phyloP scores from a whole-genome alignment of 305 asterid species.

The Plantago lanceolata region DNA sequence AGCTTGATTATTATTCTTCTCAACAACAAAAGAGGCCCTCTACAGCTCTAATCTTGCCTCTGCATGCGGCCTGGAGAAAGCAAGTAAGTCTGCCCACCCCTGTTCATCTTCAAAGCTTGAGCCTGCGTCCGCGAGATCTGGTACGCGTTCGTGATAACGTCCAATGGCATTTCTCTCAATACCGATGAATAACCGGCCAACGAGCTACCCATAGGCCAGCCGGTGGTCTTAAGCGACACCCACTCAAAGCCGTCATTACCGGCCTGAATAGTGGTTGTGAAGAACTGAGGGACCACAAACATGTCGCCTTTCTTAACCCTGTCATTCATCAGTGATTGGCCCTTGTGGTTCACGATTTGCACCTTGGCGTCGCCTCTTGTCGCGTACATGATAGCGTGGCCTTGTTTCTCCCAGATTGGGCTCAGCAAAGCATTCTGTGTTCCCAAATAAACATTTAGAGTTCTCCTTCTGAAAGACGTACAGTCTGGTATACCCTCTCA shows the following conservation, averaged over 20 bases:
- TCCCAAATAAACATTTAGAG: background rate
- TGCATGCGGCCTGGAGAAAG: conserved; percentile 34
- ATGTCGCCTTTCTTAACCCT: conserved; percentile 45
- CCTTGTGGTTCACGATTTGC: conserved; percentile 41
- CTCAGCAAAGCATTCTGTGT: conserved; percentile 45
- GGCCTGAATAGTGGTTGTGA: conserved; percentile 35
- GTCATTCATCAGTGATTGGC: conserved; percentile 48
- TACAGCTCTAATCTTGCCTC: conserved; percentile 15
- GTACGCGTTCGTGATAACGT: conserved; percentile 48
- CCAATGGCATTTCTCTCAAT: conserved; percentile 53
- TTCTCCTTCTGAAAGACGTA: too few relatives aligned
- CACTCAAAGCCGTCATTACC: conserved; percentile 47
- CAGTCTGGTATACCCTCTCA: too few relatives aligned
- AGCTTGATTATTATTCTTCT: background rate
- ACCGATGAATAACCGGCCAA: conserved; percentile 63
- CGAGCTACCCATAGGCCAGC: conserved; percentile 43
- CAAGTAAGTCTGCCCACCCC: conserved; percentile 50
- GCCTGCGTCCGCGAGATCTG: conserved; percentile 54
- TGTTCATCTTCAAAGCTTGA: conserved; percentile 38
- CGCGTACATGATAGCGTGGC: conserved; percentile 53
- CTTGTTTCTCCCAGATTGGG: conserved; percentile 44
- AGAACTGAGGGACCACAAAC: conserved; percentile 66
- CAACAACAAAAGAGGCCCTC: conserved; percentile 11
- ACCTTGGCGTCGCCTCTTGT: conserved; percentile 50
- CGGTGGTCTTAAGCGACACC: conserved; percentile 54